Conservation (phyloP, 352 stramenopile species). For the Pythium sukuiense region DNA sequence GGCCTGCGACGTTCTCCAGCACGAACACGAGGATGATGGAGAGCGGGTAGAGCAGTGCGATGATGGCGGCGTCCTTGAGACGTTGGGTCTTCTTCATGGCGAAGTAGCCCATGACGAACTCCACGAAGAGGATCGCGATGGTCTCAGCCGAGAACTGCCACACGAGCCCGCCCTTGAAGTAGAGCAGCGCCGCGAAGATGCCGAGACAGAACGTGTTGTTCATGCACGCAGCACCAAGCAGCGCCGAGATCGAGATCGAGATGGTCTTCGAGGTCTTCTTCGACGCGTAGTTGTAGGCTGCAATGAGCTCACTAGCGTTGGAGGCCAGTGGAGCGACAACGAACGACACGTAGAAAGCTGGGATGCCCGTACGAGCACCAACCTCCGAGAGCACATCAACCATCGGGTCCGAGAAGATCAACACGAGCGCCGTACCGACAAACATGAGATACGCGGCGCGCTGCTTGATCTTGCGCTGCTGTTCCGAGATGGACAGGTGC, state of each 20-base stretch:
- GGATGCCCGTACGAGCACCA: conserved; percentile 87
- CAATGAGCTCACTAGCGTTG: conserved; percentile 98
- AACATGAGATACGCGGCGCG: conserved; percentile 93
- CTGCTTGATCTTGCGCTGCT: conserved; percentile 95
- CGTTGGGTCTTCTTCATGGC: conserved; percentile 89
- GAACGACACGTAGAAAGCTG: conserved; percentile 98
- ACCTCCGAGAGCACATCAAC: conserved; percentile 97
- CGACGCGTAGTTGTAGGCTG: conserved; percentile 95
- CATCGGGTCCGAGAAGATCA: conserved; percentile 98
- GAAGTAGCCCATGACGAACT: conserved; percentile 88
- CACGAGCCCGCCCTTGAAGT: conserved; percentile 91
- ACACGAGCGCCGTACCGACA: conserved; percentile 92
- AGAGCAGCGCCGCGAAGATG: conserved; percentile 98
- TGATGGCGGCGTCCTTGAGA: conserved; percentile 73
- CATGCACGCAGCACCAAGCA: conserved; percentile 97
- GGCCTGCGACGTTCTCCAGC: conserved; percentile 90
- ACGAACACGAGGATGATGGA: conserved; percentile 92
- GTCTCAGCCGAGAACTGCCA: conserved; percentile 99
- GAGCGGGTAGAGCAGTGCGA: conserved; percentile 92
- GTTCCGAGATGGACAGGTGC: conserved; percentile 92
- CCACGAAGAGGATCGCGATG: conserved; percentile 95
- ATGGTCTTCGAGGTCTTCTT: conserved; percentile 99
- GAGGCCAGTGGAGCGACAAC: conserved; percentile 95
- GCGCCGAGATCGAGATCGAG: conserved; percentile 92
- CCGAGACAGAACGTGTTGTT: conserved; percentile 99